Evolutionary conservation across 306 rosid genomes (phyloP).

Genomic region (Luffa aegyptiaca): DNA sequence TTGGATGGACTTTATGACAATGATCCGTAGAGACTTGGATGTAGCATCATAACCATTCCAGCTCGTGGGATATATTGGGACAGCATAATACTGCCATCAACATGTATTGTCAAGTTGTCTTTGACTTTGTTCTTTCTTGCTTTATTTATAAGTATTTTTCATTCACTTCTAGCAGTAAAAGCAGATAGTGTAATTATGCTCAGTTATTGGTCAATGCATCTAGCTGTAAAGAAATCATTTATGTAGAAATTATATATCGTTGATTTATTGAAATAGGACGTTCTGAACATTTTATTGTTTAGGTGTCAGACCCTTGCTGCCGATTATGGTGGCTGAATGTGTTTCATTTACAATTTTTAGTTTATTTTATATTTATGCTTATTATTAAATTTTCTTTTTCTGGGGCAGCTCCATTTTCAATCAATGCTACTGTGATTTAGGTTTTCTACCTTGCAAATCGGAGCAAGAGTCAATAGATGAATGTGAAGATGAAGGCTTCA

Average conservation of each 20-base stretch:
- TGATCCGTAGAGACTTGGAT: conserved; percentile 49
- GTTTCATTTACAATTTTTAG: background rate
- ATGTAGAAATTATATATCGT: background rate
- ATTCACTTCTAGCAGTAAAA: background rate
- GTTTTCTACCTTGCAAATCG: background rate
- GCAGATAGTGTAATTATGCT: background rate
- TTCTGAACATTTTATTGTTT: background rate
- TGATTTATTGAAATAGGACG: background rate
- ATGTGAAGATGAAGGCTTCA: background rate
- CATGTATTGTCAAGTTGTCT: background rate
- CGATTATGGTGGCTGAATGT: background rate
- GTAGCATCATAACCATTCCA: background rate
- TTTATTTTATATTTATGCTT: background rate
- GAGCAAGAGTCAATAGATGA: background rate
- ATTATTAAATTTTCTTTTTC: background rate
- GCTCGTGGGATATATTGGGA: background rate
- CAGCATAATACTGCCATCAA: background rate
- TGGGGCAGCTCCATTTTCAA: background rate
- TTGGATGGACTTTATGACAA: conserved; percentile 37
- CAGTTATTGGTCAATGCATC: background rate
- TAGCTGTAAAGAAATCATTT: background rate
- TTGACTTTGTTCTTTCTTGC: background rate
- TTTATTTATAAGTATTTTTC: background rate
- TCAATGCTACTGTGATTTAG: background rate
- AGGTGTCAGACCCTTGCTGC: background rate